phyloP scores from a whole-genome alignment of 306 rosid species.

The Inga laurina region DNA sequence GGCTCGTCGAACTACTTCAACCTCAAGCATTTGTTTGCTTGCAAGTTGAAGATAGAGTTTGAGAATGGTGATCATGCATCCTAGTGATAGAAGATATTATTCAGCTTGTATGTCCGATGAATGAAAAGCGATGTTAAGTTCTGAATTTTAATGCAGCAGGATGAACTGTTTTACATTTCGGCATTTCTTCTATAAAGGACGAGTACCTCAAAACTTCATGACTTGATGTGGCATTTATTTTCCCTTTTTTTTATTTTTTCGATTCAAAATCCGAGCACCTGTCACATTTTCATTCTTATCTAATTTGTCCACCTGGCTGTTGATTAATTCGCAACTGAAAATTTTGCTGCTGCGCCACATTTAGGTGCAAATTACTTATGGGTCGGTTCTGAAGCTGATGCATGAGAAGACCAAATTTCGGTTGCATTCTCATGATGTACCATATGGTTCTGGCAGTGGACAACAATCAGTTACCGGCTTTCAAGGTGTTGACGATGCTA shows the following conservation, averaged over 20 bases:
- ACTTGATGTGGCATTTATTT: not conserved
- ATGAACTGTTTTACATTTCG: not conserved
- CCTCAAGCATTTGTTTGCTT: not conserved
- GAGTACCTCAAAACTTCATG: not conserved
- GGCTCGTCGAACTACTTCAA: not conserved
- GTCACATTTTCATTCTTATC: not conserved
- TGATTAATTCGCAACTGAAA: not conserved
- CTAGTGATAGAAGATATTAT: too few relatives aligned
- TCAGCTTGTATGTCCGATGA: not conserved
- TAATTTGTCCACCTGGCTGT: not conserved
- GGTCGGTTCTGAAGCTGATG: constrained; percentile 84
- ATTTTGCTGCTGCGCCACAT: not conserved
- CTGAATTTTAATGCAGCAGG: not conserved
- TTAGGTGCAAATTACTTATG: constrained; percentile 75
- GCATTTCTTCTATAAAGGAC: not conserved
- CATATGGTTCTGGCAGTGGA: constrained; percentile 99
- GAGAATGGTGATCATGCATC: not conserved
- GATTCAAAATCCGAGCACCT: not conserved
- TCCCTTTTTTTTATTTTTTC: not conserved
- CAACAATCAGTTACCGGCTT: constrained; percentile 97
- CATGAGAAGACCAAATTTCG: constrained; percentile 89
- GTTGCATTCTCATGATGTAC: constrained; percentile 97
- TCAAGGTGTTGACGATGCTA: constrained; percentile 82
- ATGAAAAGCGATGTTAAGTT: not conserved
- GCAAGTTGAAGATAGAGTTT: not conserved